These are phyloP conservation scores for Carpinus fangiana DNA, from an alignment of 306 rosid species.

Conservation along the genomic window DNA sequence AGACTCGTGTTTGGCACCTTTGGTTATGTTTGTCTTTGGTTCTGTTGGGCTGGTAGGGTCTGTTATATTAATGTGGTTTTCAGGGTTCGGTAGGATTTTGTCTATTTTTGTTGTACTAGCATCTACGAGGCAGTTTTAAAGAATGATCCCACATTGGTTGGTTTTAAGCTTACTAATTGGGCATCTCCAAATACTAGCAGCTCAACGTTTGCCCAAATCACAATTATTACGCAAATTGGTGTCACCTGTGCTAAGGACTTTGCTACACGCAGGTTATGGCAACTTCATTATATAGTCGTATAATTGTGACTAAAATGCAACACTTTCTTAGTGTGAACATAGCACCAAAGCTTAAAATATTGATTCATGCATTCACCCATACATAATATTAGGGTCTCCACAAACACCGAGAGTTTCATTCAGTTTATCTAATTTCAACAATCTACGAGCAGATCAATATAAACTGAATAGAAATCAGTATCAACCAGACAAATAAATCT, in stretches of 20 bases:
- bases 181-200: neutral
- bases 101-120: too few relatives aligned
- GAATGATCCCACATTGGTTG: neutral
- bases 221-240: neutral
- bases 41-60: neutral
- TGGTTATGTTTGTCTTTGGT: neutral
- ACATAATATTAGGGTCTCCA: neutral
- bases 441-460: conserved; percentile 10
- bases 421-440: neutral
- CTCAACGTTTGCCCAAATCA: neutral
- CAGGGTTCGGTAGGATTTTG: too few relatives aligned
- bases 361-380: neutral
- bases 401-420: neutral
- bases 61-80: too few relatives aligned
- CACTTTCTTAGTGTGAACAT: neutral
- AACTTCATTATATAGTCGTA: conserved; percentile 12
- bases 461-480: conserved; percentile 16
- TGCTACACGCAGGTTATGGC: neutral
- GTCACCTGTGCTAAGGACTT: neutral
- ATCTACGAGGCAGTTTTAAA: neutral
- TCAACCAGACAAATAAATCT: conserved; percentile 29
- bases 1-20: too few relatives aligned
- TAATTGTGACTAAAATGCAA: neutral
- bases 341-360: neutral
- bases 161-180: neutral